Percentiles rank a stretch among this genome's conserved stretches.
Conservation (phyloP, 2,329 filamentous ascomycete genomes). For the Penicillium sclerotiorum region DNA sequence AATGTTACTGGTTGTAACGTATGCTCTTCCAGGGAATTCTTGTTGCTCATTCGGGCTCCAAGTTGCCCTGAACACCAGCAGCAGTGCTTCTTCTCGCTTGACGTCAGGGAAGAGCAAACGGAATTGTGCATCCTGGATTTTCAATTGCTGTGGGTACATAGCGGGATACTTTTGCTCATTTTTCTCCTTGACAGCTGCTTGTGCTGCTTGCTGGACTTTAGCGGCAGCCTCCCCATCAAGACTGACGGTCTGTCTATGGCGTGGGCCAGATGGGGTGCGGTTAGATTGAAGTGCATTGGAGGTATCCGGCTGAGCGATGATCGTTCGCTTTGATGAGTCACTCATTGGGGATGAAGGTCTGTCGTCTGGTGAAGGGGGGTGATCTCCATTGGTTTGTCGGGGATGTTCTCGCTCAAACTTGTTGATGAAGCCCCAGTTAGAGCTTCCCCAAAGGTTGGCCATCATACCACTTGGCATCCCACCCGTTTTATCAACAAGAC, state of each 20-base stretch:
- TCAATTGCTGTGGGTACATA: conserved; percentile 78
- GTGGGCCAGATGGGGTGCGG: conserved; percentile 31
- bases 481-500: conserved; percentile 63
- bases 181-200: conserved; percentile 20
- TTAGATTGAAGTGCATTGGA: conserved; percentile 25
- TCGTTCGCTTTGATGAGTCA: conserved; percentile 28
- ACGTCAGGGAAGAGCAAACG: conserved; percentile 85
- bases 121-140: conserved; percentile 90
- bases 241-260: conserved; percentile 61
- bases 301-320: conserved; percentile 23
- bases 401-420: conserved; percentile 60
- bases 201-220: conserved; percentile 37
- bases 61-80: conserved; percentile 89
- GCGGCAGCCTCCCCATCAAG: conserved; percentile 49
- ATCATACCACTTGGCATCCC: conserved; percentile 81
- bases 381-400: conserved; percentile 33
- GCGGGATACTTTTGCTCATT: conserved; percentile 63
- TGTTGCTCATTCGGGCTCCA: conserved; percentile 79
- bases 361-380: conserved; percentile 20
- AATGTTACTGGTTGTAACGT: conserved; percentile 81
- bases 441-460: conserved; percentile 92
- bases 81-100: conserved; percentile 74
- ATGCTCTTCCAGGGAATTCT: conserved; percentile 81
- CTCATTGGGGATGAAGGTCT: conserved; percentile 25
- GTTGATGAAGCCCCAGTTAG: conserved; percentile 74